A percentile compares a stretch with the other conserved stretches of the same genome.
phyloP scores from a whole-genome alignment of 2,329 filamentous ascomycete genomes.

The Neonectria magnoliae region DNA sequence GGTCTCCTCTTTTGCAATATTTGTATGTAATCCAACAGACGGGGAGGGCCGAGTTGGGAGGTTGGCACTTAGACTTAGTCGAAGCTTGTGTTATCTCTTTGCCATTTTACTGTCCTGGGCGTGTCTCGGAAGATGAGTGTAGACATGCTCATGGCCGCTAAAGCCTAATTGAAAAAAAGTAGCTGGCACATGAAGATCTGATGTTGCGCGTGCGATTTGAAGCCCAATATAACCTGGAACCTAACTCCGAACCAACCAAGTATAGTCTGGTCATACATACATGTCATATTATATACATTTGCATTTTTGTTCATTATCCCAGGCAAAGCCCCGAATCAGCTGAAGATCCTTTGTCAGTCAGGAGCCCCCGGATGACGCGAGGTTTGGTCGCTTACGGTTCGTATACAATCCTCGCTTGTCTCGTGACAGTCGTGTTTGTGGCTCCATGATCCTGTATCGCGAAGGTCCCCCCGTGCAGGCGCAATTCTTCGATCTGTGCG shows the following conservation, averaged over 20 bases:
- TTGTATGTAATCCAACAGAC: conserved; percentile 16
- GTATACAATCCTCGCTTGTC: background rate
- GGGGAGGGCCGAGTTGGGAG: conserved; percentile 15
- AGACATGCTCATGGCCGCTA: conserved; percentile 33
- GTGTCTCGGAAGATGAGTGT: conserved; percentile 36
- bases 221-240: conserved; percentile 4
- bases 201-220: conserved; percentile 2
- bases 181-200: background rate
- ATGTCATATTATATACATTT: conserved; percentile 16
- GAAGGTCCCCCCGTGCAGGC: background rate
- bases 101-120: conserved; percentile 34
- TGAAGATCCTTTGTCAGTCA: conserved; percentile 21
- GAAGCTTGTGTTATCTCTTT: conserved; percentile 28
- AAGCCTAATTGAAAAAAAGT: conserved; percentile 24
- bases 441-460: background rate
- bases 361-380: conserved; percentile 12
- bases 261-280: conserved; percentile 5
- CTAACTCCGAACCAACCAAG: conserved; percentile 18
- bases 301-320: conserved; percentile 18
- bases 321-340: background rate
- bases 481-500: background rate
- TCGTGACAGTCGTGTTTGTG: background rate
- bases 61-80: conserved; percentile 30
- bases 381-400: conserved; percentile 26
- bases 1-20: conserved; percentile 19